Percentiles rank a stretch among this genome's conserved stretches.
Evolutionary conservation across 106 monocot genomes (phyloP).

Genomic region (Agapanthus africanus): DNA sequence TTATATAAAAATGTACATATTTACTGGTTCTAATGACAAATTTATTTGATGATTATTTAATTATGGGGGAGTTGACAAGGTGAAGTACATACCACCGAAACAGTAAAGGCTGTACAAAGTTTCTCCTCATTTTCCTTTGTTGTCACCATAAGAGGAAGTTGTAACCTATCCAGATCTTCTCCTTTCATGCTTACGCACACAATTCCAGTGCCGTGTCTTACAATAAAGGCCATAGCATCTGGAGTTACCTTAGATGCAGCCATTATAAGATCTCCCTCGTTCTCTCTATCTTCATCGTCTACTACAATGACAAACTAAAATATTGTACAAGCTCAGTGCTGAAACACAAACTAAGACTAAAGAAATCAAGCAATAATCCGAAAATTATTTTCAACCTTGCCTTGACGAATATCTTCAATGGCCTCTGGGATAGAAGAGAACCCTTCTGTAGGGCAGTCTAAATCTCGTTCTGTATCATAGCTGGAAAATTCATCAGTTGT

Average conservation of each 20-base stretch:
- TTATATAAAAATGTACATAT: too few relatives aligned
- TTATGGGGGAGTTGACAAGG: background rate
- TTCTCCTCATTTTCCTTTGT: slow-evolving; percentile 84
- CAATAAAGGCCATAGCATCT: slow-evolving; percentile 86
- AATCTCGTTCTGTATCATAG: slow-evolving; percentile 46
- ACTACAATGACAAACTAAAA: slow-evolving; percentile 89
- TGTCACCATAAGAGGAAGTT: slow-evolving; percentile 80
- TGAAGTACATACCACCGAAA: slow-evolving; percentile 61
- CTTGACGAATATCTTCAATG: slow-evolving; percentile 82
- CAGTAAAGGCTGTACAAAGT: slow-evolving; percentile 75
- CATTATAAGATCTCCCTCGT: slow-evolving; percentile 99
- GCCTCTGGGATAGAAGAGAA: slow-evolving; percentile 80
- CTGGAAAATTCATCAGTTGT: slow-evolving; percentile 34
- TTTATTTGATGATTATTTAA: background rate
- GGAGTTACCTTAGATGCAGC: slow-evolving; percentile 82
- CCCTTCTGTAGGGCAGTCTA: slow-evolving; percentile 71
- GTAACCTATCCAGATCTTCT: slow-evolving; percentile 80
- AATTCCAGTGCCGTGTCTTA: slow-evolving; percentile 92
- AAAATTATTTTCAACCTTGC: slow-evolving; percentile 49
- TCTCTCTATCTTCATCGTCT: slow-evolving; percentile 94
- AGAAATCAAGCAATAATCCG: background rate
- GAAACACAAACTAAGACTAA: slow-evolving; percentile 11
- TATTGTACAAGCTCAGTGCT: slow-evolving; percentile 12
- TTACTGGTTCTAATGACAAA: too few relatives aligned
- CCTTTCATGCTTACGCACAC: slow-evolving; percentile 97